These are phyloP conservation scores for Microcyclospora pomicola DNA, from an alignment of 2,329 filamentous ascomycete genomes.

Conservation along the genomic window DNA sequence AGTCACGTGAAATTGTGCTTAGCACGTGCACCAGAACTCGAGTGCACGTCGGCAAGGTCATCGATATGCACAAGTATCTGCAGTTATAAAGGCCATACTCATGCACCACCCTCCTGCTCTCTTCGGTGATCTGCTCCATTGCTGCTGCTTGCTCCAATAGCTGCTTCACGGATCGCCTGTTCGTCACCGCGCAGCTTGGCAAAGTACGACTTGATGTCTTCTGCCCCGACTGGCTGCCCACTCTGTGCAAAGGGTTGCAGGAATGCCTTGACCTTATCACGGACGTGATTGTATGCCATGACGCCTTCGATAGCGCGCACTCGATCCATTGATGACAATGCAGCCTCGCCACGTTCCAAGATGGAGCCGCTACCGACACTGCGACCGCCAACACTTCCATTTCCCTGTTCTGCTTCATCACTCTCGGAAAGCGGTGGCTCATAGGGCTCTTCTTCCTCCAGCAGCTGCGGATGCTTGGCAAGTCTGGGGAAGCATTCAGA, in stretches of 20 bases:
- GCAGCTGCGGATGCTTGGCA: slow-evolving; percentile 58
- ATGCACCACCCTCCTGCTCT: too few species aligned
- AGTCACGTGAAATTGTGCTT: too few species aligned
- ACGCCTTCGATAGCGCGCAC: slow-evolving; percentile 87
- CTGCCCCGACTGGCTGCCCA: slow-evolving; percentile 73
- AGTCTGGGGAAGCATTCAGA: slow-evolving; percentile 63
- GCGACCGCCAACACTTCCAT: slow-evolving; percentile 26
- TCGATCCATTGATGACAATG: slow-evolving; percentile 79
- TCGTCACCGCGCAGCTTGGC: slow-evolving; percentile 85
- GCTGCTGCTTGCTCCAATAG: slow-evolving; percentile 11
- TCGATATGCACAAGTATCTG: too few species aligned
- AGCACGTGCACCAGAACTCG: too few species aligned
- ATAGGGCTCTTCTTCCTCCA: slow-evolving; percentile 89
- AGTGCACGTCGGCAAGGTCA: too few species aligned
- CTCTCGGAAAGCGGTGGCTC: slow-evolving; percentile 67
- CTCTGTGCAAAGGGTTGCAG: slow-evolving; percentile 88
- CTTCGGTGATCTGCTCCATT: too few species aligned
- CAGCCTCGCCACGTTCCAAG: slow-evolving; percentile 82
- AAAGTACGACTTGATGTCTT: slow-evolving; percentile 95
- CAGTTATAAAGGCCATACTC: too few species aligned
- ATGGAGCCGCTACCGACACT: slow-evolving; percentile 64
- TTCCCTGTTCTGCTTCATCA: slow-evolving; percentile 41
- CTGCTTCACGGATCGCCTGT: slow-evolving; percentile 27
- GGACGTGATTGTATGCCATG: slow-evolving; percentile 95
- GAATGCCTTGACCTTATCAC: slow-evolving; percentile 91